A percentile compares a stretch with the other conserved stretches of the same genome.
Conservation (phyloP, 2,329 filamentous ascomycete genomes). For the Byssochlamys sp. region DNA sequence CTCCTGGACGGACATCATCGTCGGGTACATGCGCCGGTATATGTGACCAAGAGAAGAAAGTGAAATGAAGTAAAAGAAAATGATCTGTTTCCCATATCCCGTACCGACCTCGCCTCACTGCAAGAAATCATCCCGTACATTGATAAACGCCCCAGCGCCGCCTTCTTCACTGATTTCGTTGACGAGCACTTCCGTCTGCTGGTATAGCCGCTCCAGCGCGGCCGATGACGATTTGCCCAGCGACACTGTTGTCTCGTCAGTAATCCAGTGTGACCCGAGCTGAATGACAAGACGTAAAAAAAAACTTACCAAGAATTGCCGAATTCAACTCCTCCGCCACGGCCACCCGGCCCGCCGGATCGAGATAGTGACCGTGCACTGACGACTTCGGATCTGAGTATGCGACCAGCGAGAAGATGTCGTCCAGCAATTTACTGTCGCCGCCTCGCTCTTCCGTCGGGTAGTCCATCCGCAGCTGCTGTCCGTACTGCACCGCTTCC, state of each 20-base stretch:
- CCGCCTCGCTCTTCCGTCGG: slow-evolving; percentile 59
- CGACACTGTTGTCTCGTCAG: slow-evolving; percentile 51
- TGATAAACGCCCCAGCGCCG: slow-evolving; percentile 73
- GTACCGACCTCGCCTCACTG: slow-evolving; percentile 14
- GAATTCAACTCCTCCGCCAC: slow-evolving; percentile 92
- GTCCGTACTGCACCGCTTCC: slow-evolving; percentile 69
- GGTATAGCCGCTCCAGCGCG: slow-evolving; percentile 72
- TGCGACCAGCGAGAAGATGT: slow-evolving; percentile 80
- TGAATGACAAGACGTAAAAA: slow-evolving; percentile 7
- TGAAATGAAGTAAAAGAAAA: neutral
- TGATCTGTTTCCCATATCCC: neutral
- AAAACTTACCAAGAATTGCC: slow-evolving; percentile 69
- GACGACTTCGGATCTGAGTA: slow-evolving; percentile 73
- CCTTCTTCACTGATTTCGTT: slow-evolving; percentile 71
- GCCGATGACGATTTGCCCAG: slow-evolving; percentile 82
- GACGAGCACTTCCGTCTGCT: slow-evolving; percentile 78
- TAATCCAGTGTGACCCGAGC: neutral
- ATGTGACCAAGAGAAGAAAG: neutral
- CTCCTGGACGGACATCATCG: neutral
- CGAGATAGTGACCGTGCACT: slow-evolving; percentile 67
- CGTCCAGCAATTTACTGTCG: slow-evolving; percentile 62
- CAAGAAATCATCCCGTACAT: slow-evolving; percentile 47
- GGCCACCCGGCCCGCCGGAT: slow-evolving; percentile 60
- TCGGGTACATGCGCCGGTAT: neutral
- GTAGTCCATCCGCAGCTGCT: slow-evolving; percentile 68